Percentiles rank a stretch among this genome's conserved stretches.
Conservation (phyloP, 345 rosid genomes). For the Dipteronia sinensis region DNA sequence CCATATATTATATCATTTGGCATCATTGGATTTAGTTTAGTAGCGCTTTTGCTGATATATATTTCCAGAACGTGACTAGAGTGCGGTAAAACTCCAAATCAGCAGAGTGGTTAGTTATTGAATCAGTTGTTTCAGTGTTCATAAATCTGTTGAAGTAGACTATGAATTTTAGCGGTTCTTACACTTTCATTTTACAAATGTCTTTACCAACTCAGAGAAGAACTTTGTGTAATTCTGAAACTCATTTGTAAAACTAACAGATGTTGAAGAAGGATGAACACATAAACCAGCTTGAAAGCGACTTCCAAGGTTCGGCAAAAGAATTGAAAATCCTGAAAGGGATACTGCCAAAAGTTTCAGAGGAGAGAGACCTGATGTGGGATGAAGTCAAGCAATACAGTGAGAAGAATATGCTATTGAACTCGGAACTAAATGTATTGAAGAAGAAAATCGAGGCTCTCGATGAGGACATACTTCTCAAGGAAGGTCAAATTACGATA, state of each 20-base stretch:
- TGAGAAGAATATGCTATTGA: constrained; percentile 85
- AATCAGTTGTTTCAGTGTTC: too few species aligned
- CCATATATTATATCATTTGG: neutral
- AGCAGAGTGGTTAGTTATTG: too few species aligned
- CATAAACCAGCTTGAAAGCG: constrained; percentile 45
- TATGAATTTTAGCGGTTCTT: neutral
- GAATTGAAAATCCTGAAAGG: constrained; percentile 51
- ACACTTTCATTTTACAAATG: neutral
- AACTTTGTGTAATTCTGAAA: constrained; percentile 6
- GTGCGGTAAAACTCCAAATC: neutral
- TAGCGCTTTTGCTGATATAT: neutral
- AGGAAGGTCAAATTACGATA: constrained; percentile 93
- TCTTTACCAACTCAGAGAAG: neutral
- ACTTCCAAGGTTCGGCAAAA: constrained; percentile 67
- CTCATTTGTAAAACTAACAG: constrained; percentile 36
- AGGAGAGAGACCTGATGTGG: constrained; percentile 89
- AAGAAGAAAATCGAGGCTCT: constrained; percentile 69
- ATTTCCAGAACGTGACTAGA: neutral
- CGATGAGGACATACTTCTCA: constrained; percentile 77
- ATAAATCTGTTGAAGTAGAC: neutral
- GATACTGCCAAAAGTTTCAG: constrained; percentile 62
- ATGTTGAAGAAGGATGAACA: constrained; percentile 79
- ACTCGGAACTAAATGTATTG: constrained; percentile 60
- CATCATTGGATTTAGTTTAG: neutral
- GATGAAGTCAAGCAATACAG: constrained; percentile 72